Conservation (phyloP, 106 monocot species). For the Agapanthus africanus region DNA sequence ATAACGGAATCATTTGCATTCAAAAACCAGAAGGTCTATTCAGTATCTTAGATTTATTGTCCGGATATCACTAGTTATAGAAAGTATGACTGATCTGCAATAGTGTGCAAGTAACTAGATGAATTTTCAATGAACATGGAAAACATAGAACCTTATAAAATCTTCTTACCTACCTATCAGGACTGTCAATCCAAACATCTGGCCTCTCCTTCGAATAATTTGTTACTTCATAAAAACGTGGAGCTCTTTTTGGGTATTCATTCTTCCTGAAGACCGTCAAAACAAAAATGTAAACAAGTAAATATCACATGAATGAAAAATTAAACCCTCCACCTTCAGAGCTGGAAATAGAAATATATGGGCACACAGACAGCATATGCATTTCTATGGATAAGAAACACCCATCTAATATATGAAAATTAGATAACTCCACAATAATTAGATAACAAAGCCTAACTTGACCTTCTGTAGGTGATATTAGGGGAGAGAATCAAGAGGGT, state of each 20-base stretch:
- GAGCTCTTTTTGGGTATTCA: slow-evolving; percentile 74
- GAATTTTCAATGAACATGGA: neutral
- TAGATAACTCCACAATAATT: too few relatives aligned
- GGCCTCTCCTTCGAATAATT: slow-evolving; percentile 98
- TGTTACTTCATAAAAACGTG: slow-evolving; percentile 86
- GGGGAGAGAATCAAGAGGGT: too few relatives aligned
- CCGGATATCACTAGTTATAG: slow-evolving; percentile 92
- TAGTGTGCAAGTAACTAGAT: slow-evolving; percentile 1
- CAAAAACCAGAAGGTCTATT: neutral
- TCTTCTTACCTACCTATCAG: slow-evolving; percentile 68
- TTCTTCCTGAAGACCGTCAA: slow-evolving; percentile 64
- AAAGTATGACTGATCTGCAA: slow-evolving; percentile 77
- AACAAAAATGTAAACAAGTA: neutral
- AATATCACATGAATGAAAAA: neutral
- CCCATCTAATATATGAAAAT: too few relatives aligned
- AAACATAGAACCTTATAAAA: neutral
- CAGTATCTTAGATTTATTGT: slow-evolving; percentile 89
- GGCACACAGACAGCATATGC: neutral
- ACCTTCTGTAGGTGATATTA: slow-evolving; percentile 29
- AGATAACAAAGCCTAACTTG: slow-evolving; percentile 27
- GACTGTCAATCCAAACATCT: slow-evolving; percentile 99
- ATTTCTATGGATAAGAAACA: neutral
- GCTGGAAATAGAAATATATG: neutral
- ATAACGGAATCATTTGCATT: neutral
- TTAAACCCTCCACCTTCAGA: neutral